These are phyloP conservation scores for Cryptococcus sp. DNA, from an alignment of 1,284 basidiomycete species.

Conservation along the genomic window DNA sequence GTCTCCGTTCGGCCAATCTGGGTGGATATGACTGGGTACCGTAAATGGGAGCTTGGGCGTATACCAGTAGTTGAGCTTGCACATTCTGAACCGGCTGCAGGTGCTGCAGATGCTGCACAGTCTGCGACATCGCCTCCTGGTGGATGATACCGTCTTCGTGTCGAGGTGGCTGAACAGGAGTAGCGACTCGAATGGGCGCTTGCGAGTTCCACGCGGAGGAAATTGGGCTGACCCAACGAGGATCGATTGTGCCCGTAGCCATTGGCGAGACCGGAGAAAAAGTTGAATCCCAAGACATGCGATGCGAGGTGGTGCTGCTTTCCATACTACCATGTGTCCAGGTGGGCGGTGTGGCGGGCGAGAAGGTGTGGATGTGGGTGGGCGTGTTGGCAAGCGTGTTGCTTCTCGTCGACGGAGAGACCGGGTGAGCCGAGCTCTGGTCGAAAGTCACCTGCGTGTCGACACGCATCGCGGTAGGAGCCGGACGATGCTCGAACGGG, in stretches of 20 bases:
- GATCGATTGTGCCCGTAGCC: conserved; percentile 4
- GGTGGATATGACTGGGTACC: conserved; percentile 5
- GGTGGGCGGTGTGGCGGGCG: no score
- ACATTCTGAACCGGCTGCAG: not conserved
- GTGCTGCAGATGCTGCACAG: not conserved
- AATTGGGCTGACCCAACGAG: conserved; percentile 4
- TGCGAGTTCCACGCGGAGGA: not conserved
- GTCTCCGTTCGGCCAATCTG: not conserved
- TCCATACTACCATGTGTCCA: not conserved
- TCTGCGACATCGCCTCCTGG: not conserved
- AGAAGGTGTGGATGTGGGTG: not conserved
- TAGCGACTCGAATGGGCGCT: not conserved
- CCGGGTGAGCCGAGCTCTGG: not conserved
- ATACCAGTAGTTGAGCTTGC: not conserved
- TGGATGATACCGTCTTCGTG: not conserved
- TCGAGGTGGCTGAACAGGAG: not conserved
- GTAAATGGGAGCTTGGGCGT: not conserved
- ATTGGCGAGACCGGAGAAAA: not conserved
- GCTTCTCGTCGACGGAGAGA: not conserved
- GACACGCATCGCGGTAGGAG: not conserved
- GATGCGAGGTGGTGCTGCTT: not conserved
- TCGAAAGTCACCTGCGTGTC: not conserved
- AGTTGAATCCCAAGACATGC: not conserved
- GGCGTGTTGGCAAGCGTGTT: not conserved
- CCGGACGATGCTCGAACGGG: not conserved